Percentiles rank a stretch among this genome's conserved stretches.
Conservation (phyloP, 1,284 basidiomycete genomes). For the Mycena citricolor region DNA sequence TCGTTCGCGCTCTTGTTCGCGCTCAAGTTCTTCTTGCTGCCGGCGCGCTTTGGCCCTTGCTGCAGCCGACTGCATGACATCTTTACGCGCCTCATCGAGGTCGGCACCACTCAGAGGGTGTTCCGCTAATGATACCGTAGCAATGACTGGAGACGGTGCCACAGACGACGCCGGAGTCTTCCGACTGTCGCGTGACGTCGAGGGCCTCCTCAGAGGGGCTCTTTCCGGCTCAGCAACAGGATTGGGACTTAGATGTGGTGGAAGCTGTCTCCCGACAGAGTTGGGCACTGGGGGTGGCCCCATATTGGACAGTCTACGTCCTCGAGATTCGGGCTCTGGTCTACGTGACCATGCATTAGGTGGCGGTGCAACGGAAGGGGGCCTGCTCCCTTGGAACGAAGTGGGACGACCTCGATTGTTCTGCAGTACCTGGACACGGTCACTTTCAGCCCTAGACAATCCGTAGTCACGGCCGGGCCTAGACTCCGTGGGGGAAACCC, state of each 20-base stretch:
- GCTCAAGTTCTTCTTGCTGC: constrained; percentile 84
- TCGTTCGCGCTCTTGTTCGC: constrained; percentile 81
- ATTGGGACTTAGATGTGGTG: constrained; percentile 45
- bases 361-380: constrained; percentile 12
- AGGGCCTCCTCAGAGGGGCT: constrained; percentile 32
- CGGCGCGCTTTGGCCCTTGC: constrained; percentile 80
- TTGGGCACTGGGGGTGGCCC: constrained; percentile 48
- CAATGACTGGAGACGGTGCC: constrained; percentile 34
- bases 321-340: constrained; percentile 33
- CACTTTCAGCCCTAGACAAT: constrained; percentile 26
- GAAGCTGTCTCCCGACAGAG: constrained; percentile 45
- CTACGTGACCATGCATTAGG: constrained; percentile 24
- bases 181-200: constrained; percentile 41
- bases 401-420: constrained; percentile 43
- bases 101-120: constrained; percentile 46
- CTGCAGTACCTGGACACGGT: constrained; percentile 50
- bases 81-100: constrained; percentile 72
- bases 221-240: constrained; percentile 20
- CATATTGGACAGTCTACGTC: constrained; percentile 43
- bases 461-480: constrained; percentile 43
- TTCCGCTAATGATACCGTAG: constrained; percentile 36
- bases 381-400: constrained; percentile 26
- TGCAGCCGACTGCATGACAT: constrained; percentile 87
- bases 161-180: constrained; percentile 33
- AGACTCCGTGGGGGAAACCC: constrained; percentile 48